These are phyloP conservation scores for Rosa hybrid DNA, from an alignment of 331 rosid genomes.

Conservation along the genomic window DNA sequence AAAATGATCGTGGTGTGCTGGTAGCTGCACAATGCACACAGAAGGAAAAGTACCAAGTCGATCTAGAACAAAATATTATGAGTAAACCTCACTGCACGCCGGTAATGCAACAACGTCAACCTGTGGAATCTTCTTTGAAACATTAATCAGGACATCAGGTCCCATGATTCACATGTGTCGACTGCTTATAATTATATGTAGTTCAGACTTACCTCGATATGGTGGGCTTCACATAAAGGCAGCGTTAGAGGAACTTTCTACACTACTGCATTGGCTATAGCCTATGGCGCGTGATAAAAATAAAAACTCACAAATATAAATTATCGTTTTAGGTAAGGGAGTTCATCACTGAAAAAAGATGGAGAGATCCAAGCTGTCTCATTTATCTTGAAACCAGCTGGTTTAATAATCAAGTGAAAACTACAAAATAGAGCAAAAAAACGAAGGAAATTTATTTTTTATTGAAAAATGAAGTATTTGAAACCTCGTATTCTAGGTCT, in stretches of 20 bases:
- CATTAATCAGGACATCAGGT: neutral
- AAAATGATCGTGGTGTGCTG: neutral
- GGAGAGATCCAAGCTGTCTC: too few species aligned
- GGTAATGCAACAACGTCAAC: neutral
- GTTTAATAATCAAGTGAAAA: too few species aligned
- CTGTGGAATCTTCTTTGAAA: neutral
- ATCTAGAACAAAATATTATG: neutral
- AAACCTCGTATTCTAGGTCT: too few species aligned
- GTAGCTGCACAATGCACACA: neutral
- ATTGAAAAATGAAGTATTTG: too few species aligned
- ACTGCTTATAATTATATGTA: neutral
- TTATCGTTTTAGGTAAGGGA: neutral
- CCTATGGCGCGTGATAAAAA: too few species aligned
- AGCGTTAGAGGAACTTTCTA: neutral
- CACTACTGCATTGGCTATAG: neutral
- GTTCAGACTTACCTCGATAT: neutral
- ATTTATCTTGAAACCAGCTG: too few species aligned
- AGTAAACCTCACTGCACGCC: slow-evolving; percentile 4
- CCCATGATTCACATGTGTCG: neutral
- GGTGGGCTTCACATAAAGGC: neutral
- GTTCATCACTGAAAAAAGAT: neutral
- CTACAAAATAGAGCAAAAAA: too few species aligned
- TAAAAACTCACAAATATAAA: too few species aligned
- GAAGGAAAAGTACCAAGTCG: neutral
- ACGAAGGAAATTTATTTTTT: too few species aligned